Conservation (phyloP, 2,329 filamentous ascomycete genomes). For the Graphilbum ipis-grandicollis region DNA sequence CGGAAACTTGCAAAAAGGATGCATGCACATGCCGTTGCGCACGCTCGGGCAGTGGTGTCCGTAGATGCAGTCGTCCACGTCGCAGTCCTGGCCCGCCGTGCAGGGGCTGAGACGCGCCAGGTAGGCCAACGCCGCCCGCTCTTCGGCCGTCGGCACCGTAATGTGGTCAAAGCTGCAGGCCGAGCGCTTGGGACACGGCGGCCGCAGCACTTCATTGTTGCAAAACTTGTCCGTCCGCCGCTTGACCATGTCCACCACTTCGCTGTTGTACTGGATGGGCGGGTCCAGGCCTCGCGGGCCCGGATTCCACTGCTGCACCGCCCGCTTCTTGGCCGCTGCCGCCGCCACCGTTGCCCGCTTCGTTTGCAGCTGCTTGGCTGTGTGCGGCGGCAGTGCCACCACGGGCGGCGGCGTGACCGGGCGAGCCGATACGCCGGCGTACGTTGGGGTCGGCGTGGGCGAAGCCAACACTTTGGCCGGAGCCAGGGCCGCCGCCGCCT, state of each 20-base stretch:
- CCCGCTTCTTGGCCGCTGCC: conserved; percentile 13
- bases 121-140: conserved; percentile 37
- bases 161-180: conserved; percentile 39
- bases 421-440: conserved; percentile 14
- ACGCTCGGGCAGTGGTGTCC: conserved; percentile 42
- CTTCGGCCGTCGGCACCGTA: conserved; percentile 33
- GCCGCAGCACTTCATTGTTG: conserved; percentile 44
- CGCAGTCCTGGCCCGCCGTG: conserved; percentile 38
- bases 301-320: conserved; percentile 28
- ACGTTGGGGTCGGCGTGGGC: too few species aligned
- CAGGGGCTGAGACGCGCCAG: conserved; percentile 41
- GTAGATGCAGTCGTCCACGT: conserved; percentile 40
- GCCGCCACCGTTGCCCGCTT: conserved; percentile 12
- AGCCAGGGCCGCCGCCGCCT: too few species aligned
- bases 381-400: conserved; percentile 22
- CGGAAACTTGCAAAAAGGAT: conserved; percentile 38
- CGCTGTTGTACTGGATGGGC: conserved; percentile 26
- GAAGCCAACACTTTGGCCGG: too few species aligned
- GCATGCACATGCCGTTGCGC: conserved; percentile 30
- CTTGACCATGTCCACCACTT: conserved; percentile 35
- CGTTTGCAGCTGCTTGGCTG: conserved; percentile 6
- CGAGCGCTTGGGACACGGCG: conserved; percentile 35
- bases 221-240: conserved; percentile 40
- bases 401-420: conserved; percentile 6
- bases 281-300: conserved; percentile 36